These are phyloP conservation scores for Diplodia corticola DNA, from an alignment of 2,329 filamentous ascomycete genomes.

Conservation along the genomic window DNA sequence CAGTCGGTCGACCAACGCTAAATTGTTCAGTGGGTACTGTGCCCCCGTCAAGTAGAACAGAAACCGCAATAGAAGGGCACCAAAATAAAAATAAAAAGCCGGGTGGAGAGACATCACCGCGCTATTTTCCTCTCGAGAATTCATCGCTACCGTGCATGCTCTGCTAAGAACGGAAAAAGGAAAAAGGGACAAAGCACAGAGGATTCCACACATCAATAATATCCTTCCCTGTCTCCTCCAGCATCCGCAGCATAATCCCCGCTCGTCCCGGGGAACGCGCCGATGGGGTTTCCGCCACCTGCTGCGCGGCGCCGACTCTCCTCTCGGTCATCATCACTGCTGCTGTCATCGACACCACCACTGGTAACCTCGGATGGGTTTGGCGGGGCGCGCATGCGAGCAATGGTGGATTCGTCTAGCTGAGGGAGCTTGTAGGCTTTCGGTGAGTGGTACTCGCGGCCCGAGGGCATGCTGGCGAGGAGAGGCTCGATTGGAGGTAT, in stretches of 20 bases:
- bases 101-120: too few species aligned
- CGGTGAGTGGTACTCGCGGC: slow-evolving; percentile 77
- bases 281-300: slow-evolving; percentile 28
- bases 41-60: too few species aligned
- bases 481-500: slow-evolving; percentile 73
- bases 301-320: slow-evolving; percentile 24
- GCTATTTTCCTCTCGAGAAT: too few species aligned
- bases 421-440: slow-evolving; percentile 66
- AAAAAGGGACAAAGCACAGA: too few species aligned
- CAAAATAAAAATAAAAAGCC: too few species aligned
- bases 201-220: neutral
- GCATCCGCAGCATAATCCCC: slow-evolving; percentile 32
- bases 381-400: slow-evolving; percentile 58
- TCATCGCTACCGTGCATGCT: too few species aligned
- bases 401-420: slow-evolving; percentile 64
- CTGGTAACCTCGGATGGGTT: slow-evolving; percentile 46
- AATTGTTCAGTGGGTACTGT: too few species aligned
- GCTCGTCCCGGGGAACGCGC: slow-evolving; percentile 40
- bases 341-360: slow-evolving; percentile 36
- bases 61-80: too few species aligned
- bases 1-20: too few species aligned
- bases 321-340: slow-evolving; percentile 42
- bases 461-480: slow-evolving; percentile 78
- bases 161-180: too few species aligned
- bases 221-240: neutral